Evolutionary conservation across 2,329 filamentous ascomycete genomes (phyloP).

Genomic region (Alternaria gansuensis): DNA sequence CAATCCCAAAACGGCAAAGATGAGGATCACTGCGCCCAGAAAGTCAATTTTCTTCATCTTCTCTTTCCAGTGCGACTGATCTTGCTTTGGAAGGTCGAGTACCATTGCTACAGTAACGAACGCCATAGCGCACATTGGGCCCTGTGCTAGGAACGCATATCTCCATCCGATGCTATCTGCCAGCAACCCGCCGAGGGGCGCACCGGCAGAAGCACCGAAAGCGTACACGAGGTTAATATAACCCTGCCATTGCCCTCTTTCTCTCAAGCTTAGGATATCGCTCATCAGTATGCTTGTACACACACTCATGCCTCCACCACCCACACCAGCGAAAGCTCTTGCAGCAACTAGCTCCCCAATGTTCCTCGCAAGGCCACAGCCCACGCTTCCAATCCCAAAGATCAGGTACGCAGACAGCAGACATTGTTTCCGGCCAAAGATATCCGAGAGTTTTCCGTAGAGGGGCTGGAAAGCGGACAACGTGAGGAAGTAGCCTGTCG

Average conservation of each 20-base stretch:
- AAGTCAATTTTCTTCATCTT: conserved; percentile 78
- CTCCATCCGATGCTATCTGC: conserved; percentile 78
- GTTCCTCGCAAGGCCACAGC: conserved; percentile 69
- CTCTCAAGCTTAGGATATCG: conserved; percentile 73
- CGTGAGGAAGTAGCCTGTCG: conserved; percentile 74
- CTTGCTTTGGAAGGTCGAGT: conserved; percentile 67
- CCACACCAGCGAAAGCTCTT: conserved; percentile 70
- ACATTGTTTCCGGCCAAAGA: conserved; percentile 73
- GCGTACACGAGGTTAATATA: conserved; percentile 77
- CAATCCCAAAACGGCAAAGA: conserved; percentile 71
- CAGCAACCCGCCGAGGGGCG: conserved; percentile 73
- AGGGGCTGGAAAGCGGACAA: conserved; percentile 78
- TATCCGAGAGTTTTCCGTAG: conserved; percentile 75
- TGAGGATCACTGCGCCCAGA: conserved; percentile 71
- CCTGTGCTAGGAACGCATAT: conserved; percentile 77
- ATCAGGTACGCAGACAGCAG: conserved; percentile 71
- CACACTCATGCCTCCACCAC: conserved; percentile 76
- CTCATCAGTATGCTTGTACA: conserved; percentile 74
- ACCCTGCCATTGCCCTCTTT: conserved; percentile 78
- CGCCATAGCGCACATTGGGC: conserved; percentile 72
- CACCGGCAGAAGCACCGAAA: conserved; percentile 72
- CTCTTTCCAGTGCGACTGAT: conserved; percentile 68
- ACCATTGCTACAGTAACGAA: conserved; percentile 69
- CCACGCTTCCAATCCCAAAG: conserved; percentile 71
- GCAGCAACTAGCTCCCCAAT: conserved; percentile 73